These are phyloP conservation scores for Paraleonurus japonicus DNA, from an alignment of 257 asterid species.

Conservation along the genomic window DNA sequence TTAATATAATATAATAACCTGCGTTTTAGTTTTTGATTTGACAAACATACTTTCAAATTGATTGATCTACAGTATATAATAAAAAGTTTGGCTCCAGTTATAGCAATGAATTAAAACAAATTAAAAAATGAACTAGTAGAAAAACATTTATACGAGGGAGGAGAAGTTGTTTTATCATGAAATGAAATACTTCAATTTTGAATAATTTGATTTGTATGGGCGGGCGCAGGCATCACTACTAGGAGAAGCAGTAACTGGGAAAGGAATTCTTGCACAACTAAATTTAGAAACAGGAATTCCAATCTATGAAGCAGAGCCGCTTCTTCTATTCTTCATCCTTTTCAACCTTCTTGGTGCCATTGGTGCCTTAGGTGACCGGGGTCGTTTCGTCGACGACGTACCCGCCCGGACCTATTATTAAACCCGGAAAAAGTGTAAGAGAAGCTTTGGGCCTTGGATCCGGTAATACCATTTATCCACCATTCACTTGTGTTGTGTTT, in stretches of 20 bases:
- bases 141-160: no score
- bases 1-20: no score
- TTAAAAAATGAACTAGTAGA: no score
- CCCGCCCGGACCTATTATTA: constrained; percentile 63
- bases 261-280: constrained; percentile 78
- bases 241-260: constrained; percentile 96
- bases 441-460: constrained; percentile 71
- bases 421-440: constrained; percentile 75
- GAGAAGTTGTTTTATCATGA: no score
- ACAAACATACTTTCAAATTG: no score
- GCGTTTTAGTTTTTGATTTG: no score
- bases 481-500: no score
- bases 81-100: no score
- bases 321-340: constrained; percentile 78
- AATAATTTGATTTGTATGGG: no score
- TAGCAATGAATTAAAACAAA: no score
- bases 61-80: no score
- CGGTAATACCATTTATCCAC: constrained; percentile 35
- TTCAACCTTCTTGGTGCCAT: constrained; percentile 94
- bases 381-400: constrained; percentile 80
- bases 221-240: constrained; percentile 55
- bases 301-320: constrained; percentile 64
- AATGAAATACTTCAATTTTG: no score
- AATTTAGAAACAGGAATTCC: constrained; percentile 95
- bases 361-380: constrained; percentile 96